Conservation (phyloP, 495 filamentous ascomycete species). For the Stereocaulon alpinum region DNA sequence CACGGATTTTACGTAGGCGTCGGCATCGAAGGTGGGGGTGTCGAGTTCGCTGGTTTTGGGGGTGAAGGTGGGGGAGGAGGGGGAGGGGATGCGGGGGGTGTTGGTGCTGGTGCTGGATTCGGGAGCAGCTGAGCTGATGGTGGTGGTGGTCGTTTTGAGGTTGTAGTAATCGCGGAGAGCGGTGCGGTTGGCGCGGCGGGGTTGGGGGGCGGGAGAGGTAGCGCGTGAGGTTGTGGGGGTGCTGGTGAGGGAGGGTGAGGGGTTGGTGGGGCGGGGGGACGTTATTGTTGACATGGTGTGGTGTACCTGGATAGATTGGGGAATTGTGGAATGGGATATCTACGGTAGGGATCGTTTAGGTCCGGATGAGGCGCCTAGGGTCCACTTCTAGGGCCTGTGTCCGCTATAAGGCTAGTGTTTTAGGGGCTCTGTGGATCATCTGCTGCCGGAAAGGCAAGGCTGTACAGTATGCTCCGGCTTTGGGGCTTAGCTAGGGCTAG, state of each 20-base stretch:
- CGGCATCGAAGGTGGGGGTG: conserved; percentile 32
- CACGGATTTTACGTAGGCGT: conserved; percentile 15
- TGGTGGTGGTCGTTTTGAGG: conserved; percentile 48
- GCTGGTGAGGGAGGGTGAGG: conserved; percentile 58
- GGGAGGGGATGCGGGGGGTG: too few species aligned
- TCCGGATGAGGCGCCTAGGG: too few species aligned
- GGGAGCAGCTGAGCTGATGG: conserved; percentile 25
- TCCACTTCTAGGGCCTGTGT: too few species aligned
- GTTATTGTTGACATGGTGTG: conserved; percentile 66
- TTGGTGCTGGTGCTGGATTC: conserved; percentile 17
- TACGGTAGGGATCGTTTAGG: too few species aligned
- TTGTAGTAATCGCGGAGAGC: conserved; percentile 94
- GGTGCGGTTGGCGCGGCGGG: conserved; percentile 56
- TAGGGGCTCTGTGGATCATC: background rate
- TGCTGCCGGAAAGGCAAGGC: background rate
- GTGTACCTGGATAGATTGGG: background rate
- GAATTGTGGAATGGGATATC: background rate
- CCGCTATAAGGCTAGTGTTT: too few species aligned
- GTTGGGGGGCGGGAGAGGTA: conserved; percentile 34
- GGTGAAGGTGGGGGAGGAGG: background rate
- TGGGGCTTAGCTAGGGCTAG: background rate
- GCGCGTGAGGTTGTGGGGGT: conserved; percentile 39
- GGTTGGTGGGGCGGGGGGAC: conserved; percentile 58
- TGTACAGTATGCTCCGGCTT: background rate
- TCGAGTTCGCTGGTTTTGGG: conserved; percentile 33